Base-by-base conservation (phyloP, 768 basidiomycete species). In the Daedaleopsis sinensis region DNA sequence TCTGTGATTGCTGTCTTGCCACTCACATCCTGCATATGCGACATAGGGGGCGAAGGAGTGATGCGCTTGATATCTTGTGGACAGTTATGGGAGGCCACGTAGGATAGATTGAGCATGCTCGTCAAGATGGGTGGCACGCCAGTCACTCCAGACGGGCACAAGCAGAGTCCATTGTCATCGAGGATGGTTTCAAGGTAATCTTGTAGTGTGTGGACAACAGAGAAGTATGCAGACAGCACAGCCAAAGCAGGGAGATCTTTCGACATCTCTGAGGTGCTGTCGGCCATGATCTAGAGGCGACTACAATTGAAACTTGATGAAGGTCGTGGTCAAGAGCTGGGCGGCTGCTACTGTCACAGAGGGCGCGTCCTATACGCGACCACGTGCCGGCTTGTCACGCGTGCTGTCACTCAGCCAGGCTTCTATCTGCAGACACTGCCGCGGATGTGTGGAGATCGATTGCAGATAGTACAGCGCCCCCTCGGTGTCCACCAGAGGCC, bases 11-110 rank as follows among this genome's bases (percentile, higher is more conserved):
- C 39, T 42, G 39, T 42, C 39, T 19, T 15, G 23, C 10, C 42
- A 63, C 79, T 64, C 62, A 88, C 86, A 60, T 88, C 85, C 51
- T 77, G 78, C 78, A 89, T 83, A 57, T 79, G 78, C 44, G 78
- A 76, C 74, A 81, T 76, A 0, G 81, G 79, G 3, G 78, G 70
- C 27, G 74, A 61, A 3, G 72, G 71, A 18, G 61, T 65, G 44
- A 57, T 43, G 0, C 49, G 59, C 19, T 27, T 58, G 24, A 32
- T 24, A 2, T 18, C 19, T 18, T 21, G 21, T 36, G 21, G 27
- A 5, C 32, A 32, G 3, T 21, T 9, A 24, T 36, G 35, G 72
- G 49, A 76, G 37, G 80, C 81, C 44, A 89, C 79, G 58, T 80
- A 79, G 0, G 86, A 74, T 1, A 74, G 76, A 32, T 73, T 72